These are phyloP conservation scores for Amoebophrya sp. DNA, from an alignment of 169 alveolate genomes.

Conservation along the genomic window DNA sequence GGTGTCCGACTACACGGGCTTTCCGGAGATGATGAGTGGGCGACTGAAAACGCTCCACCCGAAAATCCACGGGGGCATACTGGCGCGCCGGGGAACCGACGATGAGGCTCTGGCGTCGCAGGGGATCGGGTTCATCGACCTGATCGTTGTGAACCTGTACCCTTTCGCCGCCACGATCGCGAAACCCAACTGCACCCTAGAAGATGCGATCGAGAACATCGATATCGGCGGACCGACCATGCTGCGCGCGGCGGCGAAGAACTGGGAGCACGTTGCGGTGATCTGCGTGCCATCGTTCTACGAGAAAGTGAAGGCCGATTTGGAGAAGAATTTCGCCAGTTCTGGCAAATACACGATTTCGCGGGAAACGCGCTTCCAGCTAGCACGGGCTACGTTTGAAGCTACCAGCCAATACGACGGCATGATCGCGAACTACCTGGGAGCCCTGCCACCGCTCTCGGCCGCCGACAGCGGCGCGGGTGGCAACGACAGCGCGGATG, in stretches of 20 bases:
- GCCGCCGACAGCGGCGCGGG: background rate
- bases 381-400: background rate
- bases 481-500: background rate
- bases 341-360: too few relatives aligned
- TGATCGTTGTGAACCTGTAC: slow-evolving; percentile 41
- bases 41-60: slow-evolving; percentile 50
- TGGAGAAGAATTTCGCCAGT: too few relatives aligned
- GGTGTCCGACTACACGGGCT: slow-evolving; percentile 37
- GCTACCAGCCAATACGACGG: background rate
- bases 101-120: background rate
- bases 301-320: too few relatives aligned
- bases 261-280: slow-evolving; percentile 26
- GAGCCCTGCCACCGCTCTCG: background rate
- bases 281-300: too few relatives aligned
- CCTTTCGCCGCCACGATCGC: slow-evolving; percentile 40
- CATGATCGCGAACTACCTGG: background rate
- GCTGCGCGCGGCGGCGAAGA: slow-evolving; percentile 49
- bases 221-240: slow-evolving; percentile 46
- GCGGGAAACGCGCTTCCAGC: background rate
- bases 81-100: slow-evolving; percentile 29
- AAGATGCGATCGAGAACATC: slow-evolving; percentile 40
- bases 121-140: slow-evolving; percentile 38
- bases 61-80: slow-evolving; percentile 44
- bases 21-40: slow-evolving; percentile 46
- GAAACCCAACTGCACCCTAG: background rate